Base-by-base conservation (phyloP, 75 land plant species). In the Adiantum capillusveneris region DNA sequence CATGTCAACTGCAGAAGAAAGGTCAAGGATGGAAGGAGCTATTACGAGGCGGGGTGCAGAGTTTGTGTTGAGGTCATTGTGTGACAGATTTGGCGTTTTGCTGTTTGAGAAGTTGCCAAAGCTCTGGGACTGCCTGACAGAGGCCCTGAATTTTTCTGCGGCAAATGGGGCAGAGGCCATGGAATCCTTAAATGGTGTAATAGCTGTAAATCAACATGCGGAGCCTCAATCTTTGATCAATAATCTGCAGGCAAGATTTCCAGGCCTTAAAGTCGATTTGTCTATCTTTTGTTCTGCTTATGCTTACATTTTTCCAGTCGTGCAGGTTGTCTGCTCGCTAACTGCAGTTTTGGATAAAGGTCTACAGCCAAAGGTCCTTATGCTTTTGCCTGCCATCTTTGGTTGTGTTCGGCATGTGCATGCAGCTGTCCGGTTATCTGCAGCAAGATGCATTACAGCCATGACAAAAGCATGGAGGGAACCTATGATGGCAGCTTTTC, bases 21-120 rank as follows among this genome's bases (percentile, higher is more conserved):
- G 93, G 50, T 77, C 86, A 63, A 86, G 55, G 48, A 44, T 82
- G 51, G 99, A 95, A 65, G 99, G 97, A 19, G 89, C 79, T 57
- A 82, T 90, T 20, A 82, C 93, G 54, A 84, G 97, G 67, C 73
- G 97, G 17, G 99, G 99, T 39, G 81, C 99, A 60, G 97, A 95
- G 66, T 69, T 90, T 55, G 86, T 82, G 30, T 66, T 95, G 53
- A 90, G 84, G 65, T 73, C 82, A 31, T 65, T 95, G 29, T 90
- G 84, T 67, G 66, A 70, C 59, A 87, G 82, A 62, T 87, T 90
- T 77, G 88, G 82, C 28, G 52, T 63, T 37, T 57, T 68, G 2
- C 55, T 95, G 29, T 92, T 95, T 74, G 93, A 87, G 21, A 88
- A 75, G 56, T 79, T 95, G 49, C 97, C 97, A 1, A 95, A 72